Evolutionary conservation across 1,284 basidiomycete species (phyloP), one percentile per base, ranked within the genome.

Genomic region (Papiliotrema terrestris): DNA sequence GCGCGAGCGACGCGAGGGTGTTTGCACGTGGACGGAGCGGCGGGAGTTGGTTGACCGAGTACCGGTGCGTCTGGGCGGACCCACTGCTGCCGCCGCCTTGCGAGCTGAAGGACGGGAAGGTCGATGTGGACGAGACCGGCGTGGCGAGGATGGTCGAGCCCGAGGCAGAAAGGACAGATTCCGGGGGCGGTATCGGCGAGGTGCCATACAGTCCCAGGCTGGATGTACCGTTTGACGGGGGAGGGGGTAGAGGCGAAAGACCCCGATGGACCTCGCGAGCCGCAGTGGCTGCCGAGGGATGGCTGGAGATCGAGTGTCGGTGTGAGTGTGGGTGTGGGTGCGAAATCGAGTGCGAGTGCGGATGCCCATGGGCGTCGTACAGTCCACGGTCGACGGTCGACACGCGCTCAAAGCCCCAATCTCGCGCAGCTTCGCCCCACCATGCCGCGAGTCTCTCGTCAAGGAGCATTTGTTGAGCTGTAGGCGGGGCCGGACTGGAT

Each of bases 331-430:
- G 38, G 25, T 19, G 42, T 8, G 29, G 15, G 19, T 26, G 36
- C 4, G 17, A 23, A 3, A 11, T n/a, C 23, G 51, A 32, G 41
- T 45, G 17, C 41, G 25, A 25, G 36, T 52, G 49, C 15, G 38
- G 6, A 25, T 42, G 37, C 4, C 25, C 37, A 8, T 41, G 37
- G 22, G 43, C 26, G 23, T 20, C 26, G 23, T 55, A 69, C 25
- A 68, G 56, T 22, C 66, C 68, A 5, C 59, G 52, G 45, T 64
- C 58, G 19, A 67, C 54, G 14, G 66, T 52, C 32, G 66, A 60
- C 26, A 57, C 58, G 22, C 65, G 58, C 35, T 72, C 72, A 46
- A 58, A 60, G 20, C 72, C 72, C 72, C 72, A 74, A 55, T 71
- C 69, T 19, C 60, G 62, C 51, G 57, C 52, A 23, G 63, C 53